These are phyloP conservation scores for Fusarium sp. DNA, from an alignment of 2,329 filamentous ascomycete species.

Conservation along the genomic window DNA sequence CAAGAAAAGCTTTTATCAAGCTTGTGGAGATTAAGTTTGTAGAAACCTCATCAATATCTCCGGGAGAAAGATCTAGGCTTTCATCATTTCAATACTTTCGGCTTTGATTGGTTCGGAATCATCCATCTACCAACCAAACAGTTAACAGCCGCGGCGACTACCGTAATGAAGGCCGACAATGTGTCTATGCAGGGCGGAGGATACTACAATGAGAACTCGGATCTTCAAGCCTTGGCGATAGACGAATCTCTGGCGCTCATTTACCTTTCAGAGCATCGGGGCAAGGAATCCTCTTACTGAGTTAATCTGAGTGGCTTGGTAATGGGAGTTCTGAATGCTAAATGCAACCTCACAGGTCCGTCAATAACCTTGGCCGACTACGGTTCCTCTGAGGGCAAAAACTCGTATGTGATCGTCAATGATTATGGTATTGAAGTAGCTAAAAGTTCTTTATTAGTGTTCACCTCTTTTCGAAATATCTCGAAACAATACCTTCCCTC, in stretches of 20 bases:
- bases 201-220: background rate
- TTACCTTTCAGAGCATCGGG: rapidly evolving
- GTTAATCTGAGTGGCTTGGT: rapidly evolving
- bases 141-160: rapidly evolving
- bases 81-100: rapidly evolving
- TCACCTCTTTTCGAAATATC: background rate
- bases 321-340: background rate
- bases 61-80: background rate
- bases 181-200: background rate
- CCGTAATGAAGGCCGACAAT: background rate
- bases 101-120: background rate
- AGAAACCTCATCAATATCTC: background rate
- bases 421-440: rapidly evolving
- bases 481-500: rapidly evolving
- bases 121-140: rapidly evolving
- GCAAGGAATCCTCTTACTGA: rapidly evolving
- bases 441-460: background rate
- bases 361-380: background rate
- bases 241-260: background rate
- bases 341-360: rapidly evolving
- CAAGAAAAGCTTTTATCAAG: background rate
- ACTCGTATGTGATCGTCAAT: background rate
- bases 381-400: background rate
- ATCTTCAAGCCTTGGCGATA: background rate
- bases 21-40: background rate